phyloP scores from a whole-genome alignment of 768 basidiomycete species.

The Lyophyllum shimeji region DNA sequence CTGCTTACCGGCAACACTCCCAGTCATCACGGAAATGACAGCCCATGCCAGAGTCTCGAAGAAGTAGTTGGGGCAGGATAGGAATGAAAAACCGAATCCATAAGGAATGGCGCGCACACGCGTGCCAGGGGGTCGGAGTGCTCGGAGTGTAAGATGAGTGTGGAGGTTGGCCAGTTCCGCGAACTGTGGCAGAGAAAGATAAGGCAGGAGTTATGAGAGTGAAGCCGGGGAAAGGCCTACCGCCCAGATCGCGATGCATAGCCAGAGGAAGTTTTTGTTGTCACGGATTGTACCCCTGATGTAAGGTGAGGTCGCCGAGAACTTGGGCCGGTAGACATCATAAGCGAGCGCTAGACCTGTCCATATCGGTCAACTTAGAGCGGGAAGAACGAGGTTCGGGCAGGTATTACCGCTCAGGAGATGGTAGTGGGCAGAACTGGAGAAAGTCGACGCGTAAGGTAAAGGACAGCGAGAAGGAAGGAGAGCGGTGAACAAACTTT shows the following conservation, averaged over 20 bases:
- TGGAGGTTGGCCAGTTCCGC: constrained; percentile 82
- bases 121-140: constrained; percentile 79
- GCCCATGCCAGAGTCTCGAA: constrained; percentile 85
- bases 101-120: constrained; percentile 80
- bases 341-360: constrained; percentile 74
- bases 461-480: not conserved
- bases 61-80: constrained; percentile 93
- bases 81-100: constrained; percentile 90
- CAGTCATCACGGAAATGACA: constrained; percentile 72
- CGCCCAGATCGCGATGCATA: constrained; percentile 66
- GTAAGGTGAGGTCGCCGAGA: constrained; percentile 62
- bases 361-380: constrained; percentile 1
- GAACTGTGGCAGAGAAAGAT: constrained; percentile 52
- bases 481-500: constrained; percentile 57
- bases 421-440: constrained; percentile 89
- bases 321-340: constrained; percentile 81
- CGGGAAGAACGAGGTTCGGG: not conserved
- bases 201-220: not conserved
- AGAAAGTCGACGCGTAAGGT: not conserved
- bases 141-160: constrained; percentile 80
- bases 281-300: constrained; percentile 63
- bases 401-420: constrained; percentile 60
- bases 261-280: constrained; percentile 65
- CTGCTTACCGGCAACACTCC: constrained; percentile 71
- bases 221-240: constrained; percentile 46